Percentiles rank a stretch among this genome's conserved stretches.
Conservation (phyloP, 2,329 filamentous ascomycete species). For the Lasiodiplodia hormozganensis region DNA sequence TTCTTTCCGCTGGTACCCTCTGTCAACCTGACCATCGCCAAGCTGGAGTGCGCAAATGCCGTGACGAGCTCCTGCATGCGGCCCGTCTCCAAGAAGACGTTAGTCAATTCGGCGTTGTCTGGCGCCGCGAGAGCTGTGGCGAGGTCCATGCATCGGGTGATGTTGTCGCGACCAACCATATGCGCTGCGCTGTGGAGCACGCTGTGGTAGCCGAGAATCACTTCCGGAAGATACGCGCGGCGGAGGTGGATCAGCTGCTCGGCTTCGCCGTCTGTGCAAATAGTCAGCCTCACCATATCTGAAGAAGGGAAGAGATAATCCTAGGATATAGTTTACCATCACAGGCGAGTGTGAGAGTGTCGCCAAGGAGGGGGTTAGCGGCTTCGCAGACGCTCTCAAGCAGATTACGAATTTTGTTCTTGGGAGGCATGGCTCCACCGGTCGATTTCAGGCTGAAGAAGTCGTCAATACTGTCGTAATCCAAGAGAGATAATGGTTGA, state of each 20-base stretch:
- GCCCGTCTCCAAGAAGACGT: constrained; percentile 47
- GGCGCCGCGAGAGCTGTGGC: constrained; percentile 71
- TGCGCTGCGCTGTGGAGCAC: constrained; percentile 81
- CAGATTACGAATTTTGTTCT: constrained; percentile 45
- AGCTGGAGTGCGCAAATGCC: constrained; percentile 77
- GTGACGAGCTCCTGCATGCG: constrained; percentile 55
- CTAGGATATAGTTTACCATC: constrained; percentile 33
- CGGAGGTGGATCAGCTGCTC: constrained; percentile 70
- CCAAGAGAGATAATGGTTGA: neutral
- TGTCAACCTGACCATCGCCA: constrained; percentile 62
- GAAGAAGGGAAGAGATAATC: neutral
- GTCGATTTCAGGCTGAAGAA: constrained; percentile 19
- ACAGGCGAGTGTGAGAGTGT: constrained; percentile 38
- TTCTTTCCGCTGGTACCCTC: constrained; percentile 16
- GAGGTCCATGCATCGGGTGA: constrained; percentile 87
- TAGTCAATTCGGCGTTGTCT: constrained; percentile 43
- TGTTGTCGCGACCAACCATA: constrained; percentile 74
- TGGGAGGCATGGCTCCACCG: constrained; percentile 33
- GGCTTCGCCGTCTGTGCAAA: constrained; percentile 59
- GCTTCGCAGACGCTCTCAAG: constrained; percentile 48
- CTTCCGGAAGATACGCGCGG: constrained; percentile 82
- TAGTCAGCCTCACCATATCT: neutral
- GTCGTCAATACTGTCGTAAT: constrained; percentile 12
- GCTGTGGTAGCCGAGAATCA: constrained; percentile 82
- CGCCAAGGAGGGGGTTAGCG: constrained; percentile 47